Evolutionary conservation across 441 rosid genomes (phyloP).

Genomic region (Capsella rubella): DNA sequence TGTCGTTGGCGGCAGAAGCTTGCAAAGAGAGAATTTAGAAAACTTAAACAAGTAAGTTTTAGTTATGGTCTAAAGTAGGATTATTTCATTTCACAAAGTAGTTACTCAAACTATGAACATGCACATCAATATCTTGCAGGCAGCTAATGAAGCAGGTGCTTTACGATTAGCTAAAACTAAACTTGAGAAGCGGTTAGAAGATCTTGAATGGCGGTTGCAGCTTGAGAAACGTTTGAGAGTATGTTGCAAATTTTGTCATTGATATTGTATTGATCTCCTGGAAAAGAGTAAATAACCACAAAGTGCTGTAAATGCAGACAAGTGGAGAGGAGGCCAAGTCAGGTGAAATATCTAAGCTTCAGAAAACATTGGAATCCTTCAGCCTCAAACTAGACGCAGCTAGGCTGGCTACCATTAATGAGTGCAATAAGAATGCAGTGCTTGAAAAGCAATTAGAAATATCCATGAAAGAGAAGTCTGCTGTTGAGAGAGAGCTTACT

Average conservation of each 20-base stretch:
- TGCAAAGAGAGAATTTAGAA: conserved; percentile 83
- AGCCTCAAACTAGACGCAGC: conserved; percentile 93
- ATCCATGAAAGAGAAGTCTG: conserved; percentile 75
- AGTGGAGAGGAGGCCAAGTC: conserved; percentile 86
- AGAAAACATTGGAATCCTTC: conserved; percentile 72
- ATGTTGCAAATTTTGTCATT: conserved; percentile 44
- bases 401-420: conserved; percentile 85
- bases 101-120: conserved; percentile 24
- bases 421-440: conserved; percentile 88
- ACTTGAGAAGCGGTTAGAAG: conserved; percentile 96
- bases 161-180: conserved; percentile 91
- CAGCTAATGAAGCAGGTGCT: conserved; percentile 96
- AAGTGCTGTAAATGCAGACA: conserved; percentile 54
- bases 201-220: conserved; percentile 90
- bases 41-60: conserved; percentile 72
- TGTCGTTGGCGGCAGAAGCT: conserved; percentile 92
- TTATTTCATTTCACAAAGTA: conserved; percentile 15
- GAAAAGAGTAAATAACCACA: conserved; percentile 29
- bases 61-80: conserved; percentile 28
- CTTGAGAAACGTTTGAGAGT: conserved; percentile 94
- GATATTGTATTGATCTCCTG: conserved; percentile 26
- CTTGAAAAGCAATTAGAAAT: conserved; percentile 84
- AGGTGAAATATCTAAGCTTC: conserved; percentile 79
- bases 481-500: conserved; percentile 74
- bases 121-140: conserved; percentile 56